These are phyloP conservation scores for Psilocybe cubensis DNA, from an alignment of 768 basidiomycete genomes.

Conservation along the genomic window DNA sequence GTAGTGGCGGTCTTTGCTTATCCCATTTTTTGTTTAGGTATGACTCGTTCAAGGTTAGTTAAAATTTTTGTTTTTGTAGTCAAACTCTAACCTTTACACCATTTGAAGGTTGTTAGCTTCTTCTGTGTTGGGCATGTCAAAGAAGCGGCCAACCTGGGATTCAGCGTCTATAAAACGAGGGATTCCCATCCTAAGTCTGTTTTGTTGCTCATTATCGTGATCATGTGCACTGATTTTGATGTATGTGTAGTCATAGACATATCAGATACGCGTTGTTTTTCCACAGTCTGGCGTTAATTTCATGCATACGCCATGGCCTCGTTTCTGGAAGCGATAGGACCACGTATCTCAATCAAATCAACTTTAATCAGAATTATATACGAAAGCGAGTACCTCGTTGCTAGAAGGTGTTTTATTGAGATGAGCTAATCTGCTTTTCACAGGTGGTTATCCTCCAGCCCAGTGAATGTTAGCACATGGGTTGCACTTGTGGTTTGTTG, in stretches of 20 bases:
- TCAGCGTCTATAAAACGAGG: constrained; percentile 60
- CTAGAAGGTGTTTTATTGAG: background rate
- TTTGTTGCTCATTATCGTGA: background rate
- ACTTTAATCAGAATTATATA: constrained; percentile 63
- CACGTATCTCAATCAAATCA: constrained; percentile 58
- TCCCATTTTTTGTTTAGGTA: constrained; percentile 44
- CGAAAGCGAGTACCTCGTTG: constrained; percentile 46
- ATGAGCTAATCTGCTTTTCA: background rate
- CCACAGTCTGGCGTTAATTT: constrained; percentile 69
- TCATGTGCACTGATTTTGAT: constrained; percentile 4
- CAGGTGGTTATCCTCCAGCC: constrained; percentile 74
- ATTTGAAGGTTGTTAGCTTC: constrained; percentile 57
- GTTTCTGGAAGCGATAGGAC: constrained; percentile 36
- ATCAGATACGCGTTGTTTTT: constrained; percentile 71
- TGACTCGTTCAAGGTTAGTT: constrained; percentile 61
- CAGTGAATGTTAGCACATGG: constrained; percentile 72
- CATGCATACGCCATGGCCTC: constrained; percentile 53
- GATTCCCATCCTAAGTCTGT: constrained; percentile 66
- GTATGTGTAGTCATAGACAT: constrained; percentile 58
- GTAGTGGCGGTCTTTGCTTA: too few relatives aligned
- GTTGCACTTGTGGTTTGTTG: constrained; percentile 62
- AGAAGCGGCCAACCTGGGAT: constrained; percentile 67
- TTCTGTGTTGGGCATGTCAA: constrained; percentile 62
- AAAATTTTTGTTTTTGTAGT: background rate
- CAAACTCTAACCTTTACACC: constrained; percentile 1